Evolutionary conservation across 1,284 basidiomycete species (phyloP).

Genomic region (Schizopora paradoxa): DNA sequence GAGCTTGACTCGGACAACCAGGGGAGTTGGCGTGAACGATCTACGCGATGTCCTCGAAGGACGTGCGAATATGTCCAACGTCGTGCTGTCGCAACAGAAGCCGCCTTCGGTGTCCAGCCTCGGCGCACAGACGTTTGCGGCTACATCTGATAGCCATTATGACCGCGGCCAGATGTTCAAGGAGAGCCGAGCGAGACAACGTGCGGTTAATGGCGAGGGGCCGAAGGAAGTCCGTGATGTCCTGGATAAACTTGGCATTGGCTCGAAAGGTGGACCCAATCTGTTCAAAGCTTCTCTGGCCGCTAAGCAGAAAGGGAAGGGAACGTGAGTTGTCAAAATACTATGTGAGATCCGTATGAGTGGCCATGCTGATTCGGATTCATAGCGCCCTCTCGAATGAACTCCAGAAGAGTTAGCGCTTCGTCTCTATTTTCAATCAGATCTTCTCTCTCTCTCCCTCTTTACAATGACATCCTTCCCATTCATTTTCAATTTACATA

Average conservation of each 20-base stretch:
- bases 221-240: slow-evolving; percentile 75
- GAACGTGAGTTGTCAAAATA: background rate
- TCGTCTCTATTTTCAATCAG: no score
- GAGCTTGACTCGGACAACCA: slow-evolving; percentile 67
- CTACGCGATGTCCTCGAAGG: slow-evolving; percentile 83
- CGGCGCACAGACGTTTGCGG: slow-evolving; percentile 49
- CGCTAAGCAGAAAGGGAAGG: slow-evolving; percentile 33
- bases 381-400: no score
- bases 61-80: slow-evolving; percentile 72
- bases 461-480: slow-evolving; percentile 22
- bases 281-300: slow-evolving; percentile 66
- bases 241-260: slow-evolving; percentile 70
- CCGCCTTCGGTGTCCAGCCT: slow-evolving; percentile 71
- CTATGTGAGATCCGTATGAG: slow-evolving; percentile 3
- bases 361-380: no score
- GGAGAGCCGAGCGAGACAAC: slow-evolving; percentile 46
- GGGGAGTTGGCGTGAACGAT: slow-evolving; percentile 80
- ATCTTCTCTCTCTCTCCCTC: slow-evolving; percentile 24
- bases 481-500: no score
- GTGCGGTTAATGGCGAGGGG: slow-evolving; percentile 39
- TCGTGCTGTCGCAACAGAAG: slow-evolving; percentile 44
- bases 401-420: no score
- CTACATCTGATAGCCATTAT: slow-evolving; percentile 31
- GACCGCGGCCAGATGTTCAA: no score
- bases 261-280: slow-evolving; percentile 55